Evolutionary conservation across 2,329 filamentous ascomycete genomes (phyloP).

Genomic region (Zarea fungicola): DNA sequence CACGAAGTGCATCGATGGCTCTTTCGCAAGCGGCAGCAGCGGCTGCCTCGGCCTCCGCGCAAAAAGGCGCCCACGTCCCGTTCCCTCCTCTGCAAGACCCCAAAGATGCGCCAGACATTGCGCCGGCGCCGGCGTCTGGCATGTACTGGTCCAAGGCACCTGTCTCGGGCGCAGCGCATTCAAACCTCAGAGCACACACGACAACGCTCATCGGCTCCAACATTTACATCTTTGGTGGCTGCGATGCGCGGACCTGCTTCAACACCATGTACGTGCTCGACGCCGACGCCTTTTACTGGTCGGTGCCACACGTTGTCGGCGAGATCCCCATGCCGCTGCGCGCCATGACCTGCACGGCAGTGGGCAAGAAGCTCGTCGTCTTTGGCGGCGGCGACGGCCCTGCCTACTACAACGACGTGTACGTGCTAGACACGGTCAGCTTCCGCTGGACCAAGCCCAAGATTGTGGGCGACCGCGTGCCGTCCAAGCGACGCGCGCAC

Average conservation of each 20-base stretch:
- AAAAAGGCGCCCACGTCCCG: conserved; percentile 38
- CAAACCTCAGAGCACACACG: conserved; percentile 60
- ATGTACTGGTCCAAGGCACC: conserved; percentile 69
- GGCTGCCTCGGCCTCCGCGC: too few species aligned
- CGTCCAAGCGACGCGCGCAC: conserved; percentile 60
- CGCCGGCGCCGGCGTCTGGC: conserved; percentile 59
- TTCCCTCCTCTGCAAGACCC: conserved; percentile 56
- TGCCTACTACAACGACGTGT: conserved; percentile 67
- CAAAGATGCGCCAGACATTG: conserved; percentile 53
- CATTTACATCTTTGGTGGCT: conserved; percentile 64
- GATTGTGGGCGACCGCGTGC: conserved; percentile 52
- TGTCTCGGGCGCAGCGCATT: conserved; percentile 57
- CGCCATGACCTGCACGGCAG: conserved; percentile 67
- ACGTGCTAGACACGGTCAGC: conserved; percentile 65
- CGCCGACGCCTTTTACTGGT: conserved; percentile 67
- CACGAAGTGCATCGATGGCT: conserved; percentile 15
- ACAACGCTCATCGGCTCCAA: conserved; percentile 62
- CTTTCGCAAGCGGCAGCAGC: conserved; percentile 24
- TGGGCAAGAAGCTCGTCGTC: conserved; percentile 64
- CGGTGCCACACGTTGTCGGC: conserved; percentile 57
- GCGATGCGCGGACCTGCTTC: conserved; percentile 62
- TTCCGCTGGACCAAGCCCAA: conserved; percentile 61
- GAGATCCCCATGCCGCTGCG: conserved; percentile 60
- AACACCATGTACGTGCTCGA: conserved; percentile 66
- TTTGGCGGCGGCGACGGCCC: conserved; percentile 67